Conservation (phyloP, 305 asterid species). For the Solanum hybrid region DNA sequence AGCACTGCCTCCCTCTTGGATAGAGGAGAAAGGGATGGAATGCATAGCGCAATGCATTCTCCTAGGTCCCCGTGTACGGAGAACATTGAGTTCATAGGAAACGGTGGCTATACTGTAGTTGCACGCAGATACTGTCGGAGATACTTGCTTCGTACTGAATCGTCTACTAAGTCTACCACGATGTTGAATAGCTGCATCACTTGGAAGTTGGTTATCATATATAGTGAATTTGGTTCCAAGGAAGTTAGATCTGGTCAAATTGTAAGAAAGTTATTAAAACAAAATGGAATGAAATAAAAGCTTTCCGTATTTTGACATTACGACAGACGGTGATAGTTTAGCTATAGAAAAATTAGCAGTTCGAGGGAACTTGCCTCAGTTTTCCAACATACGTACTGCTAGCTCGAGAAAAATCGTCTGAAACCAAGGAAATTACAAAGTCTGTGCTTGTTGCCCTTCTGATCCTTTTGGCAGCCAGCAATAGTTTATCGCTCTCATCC, state of each 20-base stretch:
- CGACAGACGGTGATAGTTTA: neutral
- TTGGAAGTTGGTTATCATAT: slow-evolving; percentile 19
- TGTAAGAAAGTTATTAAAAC: neutral
- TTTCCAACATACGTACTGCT: slow-evolving; percentile 52
- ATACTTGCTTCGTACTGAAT: slow-evolving; percentile 10
- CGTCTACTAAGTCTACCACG: slow-evolving; percentile 11
- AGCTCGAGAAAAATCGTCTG: slow-evolving; percentile 50
- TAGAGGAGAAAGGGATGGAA: slow-evolving; percentile 39
- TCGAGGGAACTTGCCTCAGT: slow-evolving; percentile 25
- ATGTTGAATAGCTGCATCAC: neutral
- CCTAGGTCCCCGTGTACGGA: slow-evolving; percentile 15
- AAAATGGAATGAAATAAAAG: neutral
- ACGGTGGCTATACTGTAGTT: slow-evolving; percentile 16
- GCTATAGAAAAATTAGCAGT: neutral
- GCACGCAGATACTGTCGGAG: slow-evolving; percentile 11
- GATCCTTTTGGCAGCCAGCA: slow-evolving; percentile 56
- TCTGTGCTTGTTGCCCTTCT: slow-evolving; percentile 54
- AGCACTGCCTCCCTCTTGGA: slow-evolving; percentile 25
- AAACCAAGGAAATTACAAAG: slow-evolving; percentile 41
- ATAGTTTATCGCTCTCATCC: slow-evolving; percentile 42
- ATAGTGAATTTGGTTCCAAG: slow-evolving; percentile 21
- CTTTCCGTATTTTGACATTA: neutral
- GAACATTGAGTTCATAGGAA: slow-evolving; percentile 17
- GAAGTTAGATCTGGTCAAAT: slow-evolving; percentile 16
- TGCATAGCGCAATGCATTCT: slow-evolving; percentile 30